These are phyloP conservation scores for Roridomyces roridus DNA, from an alignment of 768 basidiomycete species.

Conservation along the genomic window DNA sequence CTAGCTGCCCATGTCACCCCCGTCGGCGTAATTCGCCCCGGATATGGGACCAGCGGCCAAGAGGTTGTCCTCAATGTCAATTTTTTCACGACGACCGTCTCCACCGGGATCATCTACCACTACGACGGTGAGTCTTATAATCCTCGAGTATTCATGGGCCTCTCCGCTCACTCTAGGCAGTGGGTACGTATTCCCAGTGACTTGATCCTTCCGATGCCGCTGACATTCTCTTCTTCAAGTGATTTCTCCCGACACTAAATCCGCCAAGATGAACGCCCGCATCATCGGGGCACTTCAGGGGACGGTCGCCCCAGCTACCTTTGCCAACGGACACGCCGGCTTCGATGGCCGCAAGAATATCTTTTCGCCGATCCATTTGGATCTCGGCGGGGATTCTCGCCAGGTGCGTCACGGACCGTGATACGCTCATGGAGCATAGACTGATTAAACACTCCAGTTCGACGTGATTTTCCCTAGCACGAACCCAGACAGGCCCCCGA, in stretches of 20 bases:
- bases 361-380: slow-evolving; percentile 52
- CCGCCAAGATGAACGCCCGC: slow-evolving; percentile 53
- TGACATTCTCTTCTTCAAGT: too few species aligned
- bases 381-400: slow-evolving; percentile 43
- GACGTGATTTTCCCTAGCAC: slow-evolving; percentile 48
- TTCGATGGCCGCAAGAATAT: slow-evolving; percentile 71
- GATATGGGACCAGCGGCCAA: slow-evolving; percentile 57
- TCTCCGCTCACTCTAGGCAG: neutral
- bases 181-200: slow-evolving; percentile 6
- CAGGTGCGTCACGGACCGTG: slow-evolving; percentile 19
- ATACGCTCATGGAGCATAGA: too few species aligned
- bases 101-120: slow-evolving; percentile 66
- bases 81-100: slow-evolving; percentile 56
- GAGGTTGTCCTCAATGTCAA: slow-evolving; percentile 48
- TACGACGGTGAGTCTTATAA: slow-evolving; percentile 75
- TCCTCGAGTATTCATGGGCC: too few species aligned
- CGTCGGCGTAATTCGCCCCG: slow-evolving; percentile 68
- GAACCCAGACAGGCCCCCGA: slow-evolving; percentile 47
- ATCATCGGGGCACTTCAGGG: slow-evolving; percentile 55
- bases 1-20: slow-evolving; percentile 41
- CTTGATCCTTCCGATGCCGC: too few species aligned
- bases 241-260: slow-evolving; percentile 52
- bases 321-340: slow-evolving; percentile 50
- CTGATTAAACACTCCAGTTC: too few species aligned
- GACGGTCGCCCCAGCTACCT: slow-evolving; percentile 48